Evolutionary conservation across 2,329 filamentous ascomycete genomes (phyloP).

Genomic region (Cucurbitaria berberidis): DNA sequence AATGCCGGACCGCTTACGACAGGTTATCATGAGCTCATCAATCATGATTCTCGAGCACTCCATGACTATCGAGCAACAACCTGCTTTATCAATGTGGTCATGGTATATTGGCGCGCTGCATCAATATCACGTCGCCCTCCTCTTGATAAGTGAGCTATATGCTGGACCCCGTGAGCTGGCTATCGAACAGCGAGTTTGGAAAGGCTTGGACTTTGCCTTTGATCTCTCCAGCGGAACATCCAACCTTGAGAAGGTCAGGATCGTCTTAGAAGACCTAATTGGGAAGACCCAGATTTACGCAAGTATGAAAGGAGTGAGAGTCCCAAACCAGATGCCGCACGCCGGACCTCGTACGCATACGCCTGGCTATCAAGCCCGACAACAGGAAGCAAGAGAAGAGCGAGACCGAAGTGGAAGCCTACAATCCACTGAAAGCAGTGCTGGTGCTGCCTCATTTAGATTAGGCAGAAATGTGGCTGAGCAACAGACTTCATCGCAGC

Average conservation of each 20-base stretch:
- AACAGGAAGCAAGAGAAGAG: constrained; percentile 12
- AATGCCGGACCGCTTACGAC: constrained; percentile 68
- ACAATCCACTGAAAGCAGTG: constrained; percentile 2
- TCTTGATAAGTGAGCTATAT: constrained; percentile 72
- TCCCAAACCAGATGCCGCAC: constrained; percentile 55
- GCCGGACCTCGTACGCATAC: constrained; percentile 43
- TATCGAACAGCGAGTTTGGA: constrained; percentile 71
- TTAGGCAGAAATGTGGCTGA: neutral
- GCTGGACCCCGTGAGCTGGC: constrained; percentile 61
- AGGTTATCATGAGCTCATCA: constrained; percentile 68
- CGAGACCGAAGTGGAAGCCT: constrained; percentile 9
- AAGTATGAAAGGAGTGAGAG: constrained; percentile 63
- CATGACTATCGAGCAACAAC: constrained; percentile 61
- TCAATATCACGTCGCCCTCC: constrained; percentile 73
- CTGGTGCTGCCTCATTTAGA: constrained; percentile 1
- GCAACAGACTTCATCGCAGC: constrained; percentile 9
- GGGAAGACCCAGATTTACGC: constrained; percentile 67
- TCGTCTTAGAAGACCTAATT: constrained; percentile 67
- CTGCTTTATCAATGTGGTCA: constrained; percentile 63
- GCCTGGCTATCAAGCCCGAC: constrained; percentile 11
- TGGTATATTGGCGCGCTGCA: constrained; percentile 76
- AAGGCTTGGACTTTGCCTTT: constrained; percentile 74
- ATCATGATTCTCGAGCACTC: constrained; percentile 61
- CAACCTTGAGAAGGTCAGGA: constrained; percentile 64
- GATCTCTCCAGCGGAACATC: constrained; percentile 61